Evolutionary conservation across 1,284 basidiomycete genomes (phyloP), one percentile per base, ranked within the genome.

Genomic region (Vanrija pseudolonga): DNA sequence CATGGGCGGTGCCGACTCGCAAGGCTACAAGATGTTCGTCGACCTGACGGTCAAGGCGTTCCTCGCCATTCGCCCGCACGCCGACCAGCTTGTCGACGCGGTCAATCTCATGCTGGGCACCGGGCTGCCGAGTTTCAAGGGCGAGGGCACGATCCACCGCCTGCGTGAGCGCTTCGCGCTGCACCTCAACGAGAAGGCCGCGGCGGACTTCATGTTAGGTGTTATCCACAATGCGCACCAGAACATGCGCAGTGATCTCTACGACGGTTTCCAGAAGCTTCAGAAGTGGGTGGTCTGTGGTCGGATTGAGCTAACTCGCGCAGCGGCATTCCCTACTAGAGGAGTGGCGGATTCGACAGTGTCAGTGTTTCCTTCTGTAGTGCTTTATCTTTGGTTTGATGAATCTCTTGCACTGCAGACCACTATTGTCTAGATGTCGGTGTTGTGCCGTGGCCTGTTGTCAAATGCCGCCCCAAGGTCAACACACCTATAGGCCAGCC

Each of bases 1-100:
- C 28, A 99, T 99, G 96, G 96, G 96, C 46, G 96, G 96, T 12
- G 83, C 87, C 55, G 83, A 89, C 66, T 92, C 89, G 1, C 88
- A 94, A 75, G 96, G 96, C 14, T 98, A 96, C 76, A 84, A 87
- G 53, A 83, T 93, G 51, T 99, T 98, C 81, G 87, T 90, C 67
- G 90, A 92, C 68, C 82, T 99, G 39, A 92, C 91, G 3, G 85
- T 98, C 65, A 97, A 98, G 75, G 93, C 90, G 0, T 99, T 98
- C 82, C 83, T 99, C 22, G 90, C 95, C 1, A 87, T 94, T 53
- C 84, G 96, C 40, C 92, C 93, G 1, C 88, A 92, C 72, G 87
- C 89, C 14, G 86, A 92, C 48, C 89, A 96, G 69, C 83, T 99
- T 32, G 83, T 95, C 60, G 86, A 87, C 66, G 86, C 90, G 4